Evolutionary conservation across 768 basidiomycete genomes (phyloP), one percentile per base, ranked within the genome.

Genomic region (Agaricus bisporus): DNA sequence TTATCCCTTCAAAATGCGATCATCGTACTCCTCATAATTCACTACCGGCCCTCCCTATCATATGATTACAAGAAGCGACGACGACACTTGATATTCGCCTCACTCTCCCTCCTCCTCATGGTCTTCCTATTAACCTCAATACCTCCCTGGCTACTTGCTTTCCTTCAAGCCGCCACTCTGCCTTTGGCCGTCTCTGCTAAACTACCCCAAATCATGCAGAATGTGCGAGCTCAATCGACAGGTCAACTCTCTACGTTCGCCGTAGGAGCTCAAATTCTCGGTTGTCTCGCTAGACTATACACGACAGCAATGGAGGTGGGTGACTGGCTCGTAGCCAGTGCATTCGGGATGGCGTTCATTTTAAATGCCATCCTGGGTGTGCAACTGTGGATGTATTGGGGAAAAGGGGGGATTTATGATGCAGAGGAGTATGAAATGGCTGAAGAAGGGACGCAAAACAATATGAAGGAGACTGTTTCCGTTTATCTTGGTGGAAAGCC

Each of bases 231-330:
- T 4, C 70, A 76, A 48, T 90, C 88, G 5, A 98, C 95, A 0
- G 95, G 95, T 12, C 92, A 97, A 63, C 86, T 98, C 41, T 95
- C 92, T 7, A 82, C 92, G 0, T 91, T 98, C 64, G 92, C 94
- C 17, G 91, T 98, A 38, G 71, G 90, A 61, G 79, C 91, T 47
- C 91, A 95, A 58, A 79, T 98, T 25, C 79, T 76, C 0, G 95
- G 95, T 17, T 95, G 93, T 67, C 73, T 91, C 32, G 95, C 95
- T 0, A 78, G 95, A 42, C 73, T 98, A 14, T 98, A 94, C 75
- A 98, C 95, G 8, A 97, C 92, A 10, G 79, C 85, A 10, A 87
- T 86, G 41, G 95, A 98, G 66, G 85, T 95, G 51, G 83, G 85
- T 48, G 95, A 98, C 66, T 61, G 66, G 18, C 75, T 95, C 59